phyloP scores from a whole-genome alignment of 73 alveolate genomes.

The Paramecium tetraurelia region DNA sequence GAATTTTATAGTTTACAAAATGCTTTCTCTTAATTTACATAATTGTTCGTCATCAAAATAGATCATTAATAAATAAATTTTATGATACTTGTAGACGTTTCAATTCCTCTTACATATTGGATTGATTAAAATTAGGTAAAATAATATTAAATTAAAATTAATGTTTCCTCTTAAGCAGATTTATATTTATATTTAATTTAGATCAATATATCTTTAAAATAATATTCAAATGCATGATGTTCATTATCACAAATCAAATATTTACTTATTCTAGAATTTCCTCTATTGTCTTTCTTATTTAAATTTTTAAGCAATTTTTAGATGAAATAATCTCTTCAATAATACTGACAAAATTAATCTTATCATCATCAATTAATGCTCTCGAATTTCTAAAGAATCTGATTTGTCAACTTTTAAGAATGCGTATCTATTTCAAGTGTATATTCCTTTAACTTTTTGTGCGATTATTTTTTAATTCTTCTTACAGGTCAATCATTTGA shows the following conservation, averaged over 20 bases:
- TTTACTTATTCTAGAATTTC: background rate
- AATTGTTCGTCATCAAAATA: background rate
- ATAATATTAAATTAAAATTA: background rate
- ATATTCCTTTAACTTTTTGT: background rate
- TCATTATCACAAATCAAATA: background rate
- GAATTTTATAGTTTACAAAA: conserved; percentile 2
- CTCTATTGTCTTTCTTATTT: background rate
- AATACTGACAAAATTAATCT: background rate
- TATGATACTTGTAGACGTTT: background rate
- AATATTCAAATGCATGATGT: background rate
- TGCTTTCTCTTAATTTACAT: background rate
- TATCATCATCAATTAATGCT: background rate
- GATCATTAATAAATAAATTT: background rate
- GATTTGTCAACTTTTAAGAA: background rate
- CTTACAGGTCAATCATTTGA: background rate
- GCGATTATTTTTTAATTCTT: background rate
- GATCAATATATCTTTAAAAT: background rate
- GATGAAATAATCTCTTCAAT: background rate
- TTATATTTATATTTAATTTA: background rate
- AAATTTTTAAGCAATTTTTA: background rate
- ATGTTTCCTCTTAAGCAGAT: background rate
- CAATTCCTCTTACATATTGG: background rate
- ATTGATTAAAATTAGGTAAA: background rate
- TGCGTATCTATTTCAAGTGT: background rate
- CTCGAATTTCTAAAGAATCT: background rate